These are phyloP conservation scores for Lactifluus rugatus DNA, from an alignment of 768 basidiomycete genomes.

Conservation along the genomic window DNA sequence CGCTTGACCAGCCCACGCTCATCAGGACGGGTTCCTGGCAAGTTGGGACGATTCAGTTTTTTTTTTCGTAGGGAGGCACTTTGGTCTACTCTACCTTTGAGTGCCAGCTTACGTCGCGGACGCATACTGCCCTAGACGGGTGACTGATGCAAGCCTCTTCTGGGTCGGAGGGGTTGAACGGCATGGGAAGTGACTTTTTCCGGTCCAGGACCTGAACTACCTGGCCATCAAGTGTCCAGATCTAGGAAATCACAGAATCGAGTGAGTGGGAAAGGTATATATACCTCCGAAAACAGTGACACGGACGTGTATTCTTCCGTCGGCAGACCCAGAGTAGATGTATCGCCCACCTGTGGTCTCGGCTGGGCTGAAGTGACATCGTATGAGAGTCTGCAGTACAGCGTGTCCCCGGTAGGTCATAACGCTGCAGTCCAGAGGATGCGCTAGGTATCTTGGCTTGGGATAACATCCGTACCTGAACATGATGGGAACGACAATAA, in stretches of 20 bases:
- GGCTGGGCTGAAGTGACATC: slow-evolving; percentile 91
- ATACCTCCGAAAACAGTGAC: not conserved
- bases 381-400: slow-evolving; percentile 84
- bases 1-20: slow-evolving; percentile 81
- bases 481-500: not conserved
- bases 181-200: slow-evolving; percentile 56
- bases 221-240: slow-evolving; percentile 91
- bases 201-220: slow-evolving; percentile 81
- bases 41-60: not conserved
- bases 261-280: not conserved
- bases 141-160: slow-evolving; percentile 30
- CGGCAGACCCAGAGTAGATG: slow-evolving; percentile 87
- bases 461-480: slow-evolving; percentile 57
- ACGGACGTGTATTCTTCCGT: slow-evolving; percentile 75
- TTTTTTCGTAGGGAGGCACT: not conserved
- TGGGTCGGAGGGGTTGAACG: slow-evolving; percentile 59
- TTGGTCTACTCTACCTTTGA: slow-evolving; percentile 41
- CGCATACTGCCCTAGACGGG: slow-evolving; percentile 39
- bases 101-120: slow-evolving; percentile 96
- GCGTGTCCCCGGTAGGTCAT: slow-evolving; percentile 93
- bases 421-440: slow-evolving; percentile 86
- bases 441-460: slow-evolving; percentile 48
- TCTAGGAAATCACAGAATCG: slow-evolving; percentile 38
- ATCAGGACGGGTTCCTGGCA: slow-evolving; percentile 77
- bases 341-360: slow-evolving; percentile 91